A percentile compares a stretch with the other conserved stretches of the same genome.
phyloP scores from a whole-genome alignment of 768 basidiomycete species.

The Tephrocybe sp. region DNA sequence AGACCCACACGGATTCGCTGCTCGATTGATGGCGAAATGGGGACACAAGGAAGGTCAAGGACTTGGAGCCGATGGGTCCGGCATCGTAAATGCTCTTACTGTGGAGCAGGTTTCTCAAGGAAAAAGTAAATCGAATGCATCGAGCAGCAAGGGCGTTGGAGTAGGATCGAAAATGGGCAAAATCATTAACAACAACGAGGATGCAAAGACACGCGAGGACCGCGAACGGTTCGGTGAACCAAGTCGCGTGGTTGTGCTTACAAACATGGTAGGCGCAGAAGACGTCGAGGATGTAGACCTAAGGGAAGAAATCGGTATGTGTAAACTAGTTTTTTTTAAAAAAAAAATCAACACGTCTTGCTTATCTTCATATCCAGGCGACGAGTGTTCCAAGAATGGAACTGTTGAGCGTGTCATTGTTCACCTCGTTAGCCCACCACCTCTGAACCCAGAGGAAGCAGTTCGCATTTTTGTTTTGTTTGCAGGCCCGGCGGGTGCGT shows the following conservation, averaged over 20 bases:
- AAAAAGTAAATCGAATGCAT: conserved; percentile 35
- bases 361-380: conserved; percentile 46
- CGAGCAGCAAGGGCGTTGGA: conserved; percentile 34
- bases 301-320: conserved; percentile 82
- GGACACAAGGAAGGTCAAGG: conserved; percentile 95
- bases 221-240: conserved; percentile 82
- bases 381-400: conserved; percentile 88
- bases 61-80: conserved; percentile 77
- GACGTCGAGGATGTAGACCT: conserved; percentile 85
- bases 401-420: conserved; percentile 89
- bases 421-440: conserved; percentile 69
- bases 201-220: conserved; percentile 75
- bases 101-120: conserved; percentile 63
- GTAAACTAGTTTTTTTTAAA: not conserved
- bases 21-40: conserved; percentile 93
- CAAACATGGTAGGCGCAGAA: conserved; percentile 84
- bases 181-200: conserved; percentile 89
- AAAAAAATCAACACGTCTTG: not conserved
- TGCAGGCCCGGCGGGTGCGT: conserved; percentile 88
- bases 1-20: conserved; percentile 75
- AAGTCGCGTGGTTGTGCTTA: conserved; percentile 85
- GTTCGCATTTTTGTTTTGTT: conserved; percentile 92
- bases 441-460: conserved; percentile 68
- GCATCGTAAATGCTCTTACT: conserved; percentile 85
- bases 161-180: conserved; percentile 75